Evolutionary conservation across 2,329 filamentous ascomycete species (phyloP).

Genomic region (Coleophoma eucalyptorum): DNA sequence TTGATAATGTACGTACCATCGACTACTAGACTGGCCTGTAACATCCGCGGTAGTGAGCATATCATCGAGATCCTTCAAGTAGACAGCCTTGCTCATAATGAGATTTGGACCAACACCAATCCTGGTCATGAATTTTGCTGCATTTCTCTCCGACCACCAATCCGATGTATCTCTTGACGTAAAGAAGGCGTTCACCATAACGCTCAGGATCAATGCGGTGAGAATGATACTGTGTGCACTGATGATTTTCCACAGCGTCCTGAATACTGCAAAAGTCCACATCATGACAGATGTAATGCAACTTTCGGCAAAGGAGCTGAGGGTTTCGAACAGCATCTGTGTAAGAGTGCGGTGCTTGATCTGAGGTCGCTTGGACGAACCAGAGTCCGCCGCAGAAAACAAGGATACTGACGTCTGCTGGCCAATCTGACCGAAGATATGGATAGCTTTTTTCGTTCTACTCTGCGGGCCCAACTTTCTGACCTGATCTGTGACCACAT

Average conservation of each 20-base stretch:
- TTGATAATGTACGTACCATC: conserved; percentile 36
- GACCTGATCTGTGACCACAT: conserved; percentile 75
- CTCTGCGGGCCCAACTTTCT: conserved; percentile 69
- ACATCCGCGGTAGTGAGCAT: conserved; percentile 31
- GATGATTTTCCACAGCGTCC: conserved; percentile 62
- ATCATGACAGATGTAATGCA: conserved; percentile 73
- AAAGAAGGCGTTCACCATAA: conserved; percentile 70
- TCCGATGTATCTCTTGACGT: conserved; percentile 67
- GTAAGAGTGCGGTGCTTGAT: conserved; percentile 59
- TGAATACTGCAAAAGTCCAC: conserved; percentile 65
- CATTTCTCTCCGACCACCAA: conserved; percentile 85
- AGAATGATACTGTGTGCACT: conserved; percentile 75
- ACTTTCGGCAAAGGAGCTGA: conserved; percentile 71
- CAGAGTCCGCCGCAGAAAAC: conserved; percentile 46
- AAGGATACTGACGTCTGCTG: conserved; percentile 61
- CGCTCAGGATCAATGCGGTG: conserved; percentile 62
- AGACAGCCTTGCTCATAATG: conserved; percentile 82
- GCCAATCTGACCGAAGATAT: conserved; percentile 75
- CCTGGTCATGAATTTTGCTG: conserved; percentile 74
- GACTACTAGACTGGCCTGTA: conserved; percentile 36
- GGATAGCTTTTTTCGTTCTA: conserved; percentile 72
- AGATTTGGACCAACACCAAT: conserved; percentile 76
- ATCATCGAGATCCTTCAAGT: conserved; percentile 75
- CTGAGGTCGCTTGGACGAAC: conserved; percentile 45
- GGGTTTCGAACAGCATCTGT: conserved; percentile 68